These are phyloP conservation scores for Metschnikowia hibisci DNA, from an alignment of 805 yeast species.

Conservation along the genomic window DNA sequence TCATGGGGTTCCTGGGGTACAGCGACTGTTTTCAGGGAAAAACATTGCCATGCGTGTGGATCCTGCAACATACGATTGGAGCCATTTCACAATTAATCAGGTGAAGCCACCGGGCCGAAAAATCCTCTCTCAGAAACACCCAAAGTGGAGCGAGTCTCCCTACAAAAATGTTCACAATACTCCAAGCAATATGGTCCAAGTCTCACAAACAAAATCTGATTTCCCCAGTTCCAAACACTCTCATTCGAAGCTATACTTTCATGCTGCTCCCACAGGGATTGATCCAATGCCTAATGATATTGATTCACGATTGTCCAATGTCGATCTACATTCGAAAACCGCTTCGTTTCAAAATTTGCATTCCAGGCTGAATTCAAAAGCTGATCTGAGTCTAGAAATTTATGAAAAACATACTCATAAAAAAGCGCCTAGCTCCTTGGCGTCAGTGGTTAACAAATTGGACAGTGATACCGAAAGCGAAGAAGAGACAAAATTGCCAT, in stretches of 20 bases:
- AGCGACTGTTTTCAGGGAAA: not conserved
- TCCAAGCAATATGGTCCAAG: not conserved
- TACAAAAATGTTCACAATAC: not conserved
- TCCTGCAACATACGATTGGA: not conserved
- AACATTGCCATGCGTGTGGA: constrained; percentile 2
- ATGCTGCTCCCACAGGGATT: not conserved
- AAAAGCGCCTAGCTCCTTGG: not conserved
- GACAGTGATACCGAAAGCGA: constrained; percentile 1
- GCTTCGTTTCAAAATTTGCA: not conserved
- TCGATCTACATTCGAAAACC: not conserved
- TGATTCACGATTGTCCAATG: too few species aligned
- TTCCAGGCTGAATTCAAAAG: not conserved
- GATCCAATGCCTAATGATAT: not conserved
- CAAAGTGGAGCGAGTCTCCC: not conserved
- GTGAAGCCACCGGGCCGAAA: not conserved
- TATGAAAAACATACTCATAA: not conserved
- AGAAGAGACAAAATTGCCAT: not conserved
- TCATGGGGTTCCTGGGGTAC: not conserved
- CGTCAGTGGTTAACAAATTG: not conserved
- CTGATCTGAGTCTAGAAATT: not conserved
- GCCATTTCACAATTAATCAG: not conserved
- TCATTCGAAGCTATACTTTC: too few species aligned
- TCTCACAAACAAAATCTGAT: not conserved
- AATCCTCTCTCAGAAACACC: not conserved
- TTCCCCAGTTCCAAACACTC: not conserved